Evolutionary conservation across 257 asterid genomes (phyloP).

Genomic region (Solanum piurae): DNA sequence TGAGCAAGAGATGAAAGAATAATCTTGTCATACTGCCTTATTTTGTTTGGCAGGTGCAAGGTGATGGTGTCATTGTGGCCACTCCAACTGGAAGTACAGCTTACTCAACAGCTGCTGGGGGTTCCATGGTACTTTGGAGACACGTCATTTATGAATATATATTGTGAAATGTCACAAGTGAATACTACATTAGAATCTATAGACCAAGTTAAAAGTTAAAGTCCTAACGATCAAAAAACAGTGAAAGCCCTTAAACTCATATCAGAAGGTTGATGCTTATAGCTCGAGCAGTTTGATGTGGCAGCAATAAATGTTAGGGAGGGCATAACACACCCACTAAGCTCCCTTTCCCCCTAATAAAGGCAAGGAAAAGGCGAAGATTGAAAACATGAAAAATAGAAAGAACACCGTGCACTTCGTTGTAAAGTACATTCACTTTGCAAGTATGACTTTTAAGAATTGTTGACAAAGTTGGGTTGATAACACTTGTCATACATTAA

Average conservation of each 20-base stretch:
- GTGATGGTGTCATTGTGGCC: slow-evolving; percentile 98
- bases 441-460: background rate
- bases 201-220: background rate
- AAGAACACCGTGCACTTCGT: background rate
- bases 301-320: background rate
- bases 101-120: slow-evolving; percentile 98
- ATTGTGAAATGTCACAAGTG: background rate
- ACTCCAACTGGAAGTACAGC: slow-evolving; percentile 99
- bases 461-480: background rate
- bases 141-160: background rate
- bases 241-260: background rate
- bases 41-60: slow-evolving; percentile 65
- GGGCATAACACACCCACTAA: background rate
- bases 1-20: background rate
- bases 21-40: background rate
- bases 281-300: background rate
- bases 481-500: background rate
- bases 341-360: background rate
- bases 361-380: background rate
- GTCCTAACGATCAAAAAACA: background rate
- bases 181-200: background rate
- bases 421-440: background rate
- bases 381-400: background rate
- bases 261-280: background rate
- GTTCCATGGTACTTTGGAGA: slow-evolving; percentile 63